Conservation (phyloP, 2,329 filamentous ascomycete genomes). For the Botrytis hyacinthi region DNA sequence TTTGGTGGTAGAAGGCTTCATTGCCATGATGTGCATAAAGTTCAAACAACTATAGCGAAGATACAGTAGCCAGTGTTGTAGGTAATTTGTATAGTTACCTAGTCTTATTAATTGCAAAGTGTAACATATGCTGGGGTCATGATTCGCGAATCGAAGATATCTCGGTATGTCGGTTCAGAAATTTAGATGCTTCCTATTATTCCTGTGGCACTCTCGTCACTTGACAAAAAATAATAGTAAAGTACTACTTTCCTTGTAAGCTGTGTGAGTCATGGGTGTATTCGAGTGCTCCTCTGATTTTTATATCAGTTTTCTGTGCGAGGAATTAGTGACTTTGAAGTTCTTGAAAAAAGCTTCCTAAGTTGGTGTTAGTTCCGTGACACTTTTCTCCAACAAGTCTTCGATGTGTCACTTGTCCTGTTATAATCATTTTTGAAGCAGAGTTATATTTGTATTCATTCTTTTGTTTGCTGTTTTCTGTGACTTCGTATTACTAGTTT, state of each 20-base stretch:
- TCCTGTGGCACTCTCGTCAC: neutral
- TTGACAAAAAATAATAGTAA: neutral
- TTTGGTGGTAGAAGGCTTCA: neutral
- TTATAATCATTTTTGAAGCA: neutral
- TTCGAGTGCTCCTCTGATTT: neutral
- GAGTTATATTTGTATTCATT: too few relatives aligned
- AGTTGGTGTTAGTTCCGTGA: neutral
- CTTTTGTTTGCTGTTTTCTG: neutral
- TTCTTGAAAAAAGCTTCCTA: neutral
- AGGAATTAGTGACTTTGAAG: neutral
- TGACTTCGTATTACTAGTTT: neutral
- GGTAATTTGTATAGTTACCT: too few relatives aligned
- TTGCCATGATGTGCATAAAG: neutral
- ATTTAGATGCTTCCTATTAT: neutral
- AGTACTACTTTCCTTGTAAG: neutral
- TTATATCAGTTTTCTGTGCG: rapidly evolving
- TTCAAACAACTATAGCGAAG: too few relatives aligned
- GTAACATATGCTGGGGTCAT: too few relatives aligned
- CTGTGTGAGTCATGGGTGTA: neutral
- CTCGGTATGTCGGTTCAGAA: too few relatives aligned
- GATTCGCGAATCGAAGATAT: too few relatives aligned
- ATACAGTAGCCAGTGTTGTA: too few relatives aligned
- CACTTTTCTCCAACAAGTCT: neutral
- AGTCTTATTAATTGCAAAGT: too few relatives aligned
- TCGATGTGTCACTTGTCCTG: neutral